A percentile compares a stretch with the other conserved stretches of the same genome.
Evolutionary conservation across 1,284 basidiomycete genomes (phyloP).

Genomic region (Papiliotrema flavescens): DNA sequence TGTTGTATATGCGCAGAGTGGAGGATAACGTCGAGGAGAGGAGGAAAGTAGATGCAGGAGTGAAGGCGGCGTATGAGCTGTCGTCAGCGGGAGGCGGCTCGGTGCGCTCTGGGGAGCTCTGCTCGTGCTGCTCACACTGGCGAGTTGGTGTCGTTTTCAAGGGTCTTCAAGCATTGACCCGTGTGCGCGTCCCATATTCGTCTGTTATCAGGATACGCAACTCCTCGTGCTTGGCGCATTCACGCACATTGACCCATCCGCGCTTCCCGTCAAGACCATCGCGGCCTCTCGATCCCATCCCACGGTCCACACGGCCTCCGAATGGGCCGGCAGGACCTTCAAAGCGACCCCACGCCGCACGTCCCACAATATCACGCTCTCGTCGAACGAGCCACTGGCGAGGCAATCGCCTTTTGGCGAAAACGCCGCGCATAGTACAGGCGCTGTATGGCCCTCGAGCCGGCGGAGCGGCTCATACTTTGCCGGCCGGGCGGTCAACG

Average conservation of each 20-base stretch:
- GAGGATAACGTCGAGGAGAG: slow-evolving; percentile 88
- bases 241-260: slow-evolving; percentile 87
- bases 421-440: slow-evolving; percentile 88
- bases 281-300: slow-evolving; percentile 93
- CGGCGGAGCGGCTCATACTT: slow-evolving; percentile 48
- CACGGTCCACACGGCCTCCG: slow-evolving; percentile 91
- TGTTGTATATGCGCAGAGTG: slow-evolving; percentile 90
- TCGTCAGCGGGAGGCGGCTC: background rate
- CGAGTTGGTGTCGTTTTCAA: slow-evolving; percentile 93
- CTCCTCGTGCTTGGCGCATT: background rate
- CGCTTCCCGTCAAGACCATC: slow-evolving; percentile 85
- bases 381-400: slow-evolving; percentile 89
- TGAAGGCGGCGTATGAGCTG: slow-evolving; percentile 59
- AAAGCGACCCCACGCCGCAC: slow-evolving; percentile 76
- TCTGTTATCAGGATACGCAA: slow-evolving; percentile 50
- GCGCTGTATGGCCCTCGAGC: slow-evolving; percentile 82
- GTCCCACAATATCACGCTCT: slow-evolving; percentile 94
- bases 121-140: slow-evolving; percentile 62
- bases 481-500: background rate
- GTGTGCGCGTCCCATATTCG: slow-evolving; percentile 96
- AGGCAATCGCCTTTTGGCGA: slow-evolving; percentile 83
- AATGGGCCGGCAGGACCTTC: slow-evolving; percentile 86
- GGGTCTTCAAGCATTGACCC: slow-evolving; percentile 93
- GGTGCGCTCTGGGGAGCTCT: background rate
- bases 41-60: slow-evolving; percentile 85